A percentile compares a stretch with the other conserved stretches of the same genome.
Conservation (phyloP, 2,329 filamentous ascomycete species). For the Ceratocystis cubensis region DNA sequence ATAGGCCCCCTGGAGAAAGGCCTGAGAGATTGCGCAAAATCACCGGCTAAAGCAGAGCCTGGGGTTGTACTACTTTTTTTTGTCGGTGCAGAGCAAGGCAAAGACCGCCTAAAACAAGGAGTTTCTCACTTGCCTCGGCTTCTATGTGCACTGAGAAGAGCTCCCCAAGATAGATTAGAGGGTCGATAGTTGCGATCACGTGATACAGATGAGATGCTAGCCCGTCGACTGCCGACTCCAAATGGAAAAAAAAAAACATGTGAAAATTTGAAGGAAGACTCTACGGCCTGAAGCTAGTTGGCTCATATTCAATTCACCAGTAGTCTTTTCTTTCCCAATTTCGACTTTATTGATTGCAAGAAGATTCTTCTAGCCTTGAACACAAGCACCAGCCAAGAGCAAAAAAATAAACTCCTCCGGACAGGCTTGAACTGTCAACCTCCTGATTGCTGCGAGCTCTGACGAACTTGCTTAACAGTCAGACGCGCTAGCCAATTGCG, state of each 20-base stretch:
- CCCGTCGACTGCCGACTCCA: not conserved
- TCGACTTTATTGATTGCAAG: no score
- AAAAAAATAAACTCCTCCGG: slow-evolving; percentile 3
- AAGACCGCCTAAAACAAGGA: not conserved
- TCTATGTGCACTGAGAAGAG: not conserved
- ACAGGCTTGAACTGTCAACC: slow-evolving; percentile 19
- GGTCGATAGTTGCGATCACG: not conserved
- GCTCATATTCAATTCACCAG: not conserved
- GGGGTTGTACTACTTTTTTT: not conserved
- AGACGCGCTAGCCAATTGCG: slow-evolving; percentile 46
- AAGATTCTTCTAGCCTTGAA: no score
- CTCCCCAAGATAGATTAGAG: not conserved
- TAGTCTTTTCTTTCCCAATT: no score
- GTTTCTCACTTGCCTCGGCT: not conserved
- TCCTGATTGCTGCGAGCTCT: slow-evolving; percentile 15
- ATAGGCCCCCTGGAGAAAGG: not conserved
- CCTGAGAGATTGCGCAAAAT: not conserved
- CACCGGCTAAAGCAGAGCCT: not conserved
- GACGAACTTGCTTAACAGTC: slow-evolving; percentile 37
- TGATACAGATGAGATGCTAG: not conserved
- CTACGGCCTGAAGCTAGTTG: not conserved
- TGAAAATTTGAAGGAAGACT: not conserved
- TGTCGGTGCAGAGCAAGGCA: not conserved
- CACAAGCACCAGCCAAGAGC: no score
- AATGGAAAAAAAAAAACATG: not conserved